Percentiles rank a stretch among this genome's conserved stretches.
Conservation (phyloP, 2,329 filamentous ascomycete species). For the Penicillium sclerotigenum region DNA sequence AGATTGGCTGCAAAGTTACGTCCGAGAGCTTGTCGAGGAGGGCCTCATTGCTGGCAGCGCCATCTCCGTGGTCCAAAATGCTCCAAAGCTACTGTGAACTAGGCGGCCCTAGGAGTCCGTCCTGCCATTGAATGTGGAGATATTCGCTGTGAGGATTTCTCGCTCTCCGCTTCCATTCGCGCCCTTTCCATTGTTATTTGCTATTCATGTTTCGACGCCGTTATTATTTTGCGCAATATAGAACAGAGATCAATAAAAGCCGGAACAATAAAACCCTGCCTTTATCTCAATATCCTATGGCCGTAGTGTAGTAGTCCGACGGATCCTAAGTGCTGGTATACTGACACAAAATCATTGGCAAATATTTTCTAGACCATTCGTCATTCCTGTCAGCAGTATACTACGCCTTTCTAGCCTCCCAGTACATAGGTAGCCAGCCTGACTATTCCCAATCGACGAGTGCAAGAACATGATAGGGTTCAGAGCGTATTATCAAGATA, state of each 20-base stretch:
- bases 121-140: no score
- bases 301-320: slow-evolving; percentile 30
- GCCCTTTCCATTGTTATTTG: no score
- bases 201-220: background rate
- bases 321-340: slow-evolving; percentile 26
- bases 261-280: no score
- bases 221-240: background rate
- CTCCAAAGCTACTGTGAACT: no score
- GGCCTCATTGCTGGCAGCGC: no score
- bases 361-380: slow-evolving; percentile 28
- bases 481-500: slow-evolving; percentile 26
- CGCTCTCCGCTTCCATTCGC: no score
- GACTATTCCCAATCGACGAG: slow-evolving; percentile 35
- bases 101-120: no score
- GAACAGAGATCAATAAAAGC: background rate
- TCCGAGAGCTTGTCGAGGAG: no score
- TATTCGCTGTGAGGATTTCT: no score
- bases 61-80: no score
- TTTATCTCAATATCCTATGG: slow-evolving; percentile 21
- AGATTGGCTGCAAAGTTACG: no score
- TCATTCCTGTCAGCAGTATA: slow-evolving; percentile 17
- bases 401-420: slow-evolving; percentile 32
- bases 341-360: slow-evolving; percentile 33
- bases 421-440: slow-evolving; percentile 33
- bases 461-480: slow-evolving; percentile 23